Base-by-base conservation (phyloP, 495 filamentous ascomycete genomes). In the Talaromyces adpressus region DNA sequence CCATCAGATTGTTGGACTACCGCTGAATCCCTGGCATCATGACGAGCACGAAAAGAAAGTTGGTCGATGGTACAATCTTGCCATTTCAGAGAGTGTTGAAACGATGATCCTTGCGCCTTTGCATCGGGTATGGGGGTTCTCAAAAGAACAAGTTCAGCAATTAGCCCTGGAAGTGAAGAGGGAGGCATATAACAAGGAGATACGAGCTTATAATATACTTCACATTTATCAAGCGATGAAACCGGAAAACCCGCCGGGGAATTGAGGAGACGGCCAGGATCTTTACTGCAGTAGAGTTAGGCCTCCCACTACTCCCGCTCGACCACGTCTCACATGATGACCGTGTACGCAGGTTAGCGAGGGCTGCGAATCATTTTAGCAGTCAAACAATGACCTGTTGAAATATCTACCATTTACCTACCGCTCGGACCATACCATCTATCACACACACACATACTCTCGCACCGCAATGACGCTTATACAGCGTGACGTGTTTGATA, bases 1-100 rank as follows among this genome's bases (percentile, higher is more conserved):
- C 57, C 88, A 96, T 70, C 82, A 85, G 62, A 80, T 85, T 62
- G 86, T 95, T 52, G 81, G 84, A 41, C 68, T 94, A 39, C 90
- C 92, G 1, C 72, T 92, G 64, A 95, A 91, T 62, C 80, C 88
- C 2, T 97, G 93, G 93, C 86, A 89, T 34, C 69, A 77, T 14
- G 87, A 93, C 65, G 77, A 82, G 14, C 82, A 89, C 63, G 79
- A 85, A 64, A 89, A 84, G 63, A 86, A 89, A 57, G 82, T 91
- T 23, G 91, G 90, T 29, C 81, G 85, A 25, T 96, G 93, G 93
- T 97, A 94, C 72, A 91, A 92, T 68, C 77, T 95, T 20, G 89
- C 85, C 12, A 72, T 95, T 54, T 85, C 80, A 2, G 82, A 89
- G 66, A 90, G 89, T 16, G 78, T 96, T 51, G 85, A 93, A 63